These are phyloP conservation scores for Schizophyllum commune DNA, from an alignment of 1,284 basidiomycete genomes.

Conservation along the genomic window DNA sequence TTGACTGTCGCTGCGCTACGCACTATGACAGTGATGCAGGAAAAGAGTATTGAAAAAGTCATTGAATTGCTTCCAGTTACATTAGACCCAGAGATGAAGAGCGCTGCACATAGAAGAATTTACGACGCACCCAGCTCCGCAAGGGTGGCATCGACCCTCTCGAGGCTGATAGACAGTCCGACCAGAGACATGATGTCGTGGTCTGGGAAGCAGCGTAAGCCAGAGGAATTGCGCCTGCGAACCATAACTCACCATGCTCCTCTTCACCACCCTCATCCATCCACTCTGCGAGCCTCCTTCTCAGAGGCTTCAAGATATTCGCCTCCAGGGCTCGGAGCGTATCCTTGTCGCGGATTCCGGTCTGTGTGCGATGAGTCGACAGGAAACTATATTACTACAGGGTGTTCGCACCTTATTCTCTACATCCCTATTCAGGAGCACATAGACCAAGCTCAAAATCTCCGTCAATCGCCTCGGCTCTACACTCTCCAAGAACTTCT, in stretches of 20 bases:
- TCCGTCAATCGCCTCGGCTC: constrained; percentile 46
- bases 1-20: no score
- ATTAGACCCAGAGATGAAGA: no score
- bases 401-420: constrained; percentile 44
- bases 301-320: constrained; percentile 24
- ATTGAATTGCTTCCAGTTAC: no score
- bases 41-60: no score
- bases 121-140: not conserved
- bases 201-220: constrained; percentile 11
- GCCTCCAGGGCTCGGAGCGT: constrained; percentile 25
- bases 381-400: no score
- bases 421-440: constrained; percentile 39
- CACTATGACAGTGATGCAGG: no score
- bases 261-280: constrained; percentile 13
- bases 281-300: constrained; percentile 21
- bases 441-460: constrained; percentile 44
- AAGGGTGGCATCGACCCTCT: constrained; percentile 29
- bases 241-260: constrained; percentile 11
- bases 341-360: constrained; percentile 40
- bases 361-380: constrained; percentile 28
- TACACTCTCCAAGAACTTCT: constrained; percentile 36
- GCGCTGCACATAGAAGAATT: no score
- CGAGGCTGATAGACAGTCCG: constrained; percentile 36
- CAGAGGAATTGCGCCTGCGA: not conserved
- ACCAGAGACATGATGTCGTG: constrained; percentile 28